Conservation (phyloP, 2,329 filamentous ascomycete genomes). For the Leptosphaerulina australis region DNA sequence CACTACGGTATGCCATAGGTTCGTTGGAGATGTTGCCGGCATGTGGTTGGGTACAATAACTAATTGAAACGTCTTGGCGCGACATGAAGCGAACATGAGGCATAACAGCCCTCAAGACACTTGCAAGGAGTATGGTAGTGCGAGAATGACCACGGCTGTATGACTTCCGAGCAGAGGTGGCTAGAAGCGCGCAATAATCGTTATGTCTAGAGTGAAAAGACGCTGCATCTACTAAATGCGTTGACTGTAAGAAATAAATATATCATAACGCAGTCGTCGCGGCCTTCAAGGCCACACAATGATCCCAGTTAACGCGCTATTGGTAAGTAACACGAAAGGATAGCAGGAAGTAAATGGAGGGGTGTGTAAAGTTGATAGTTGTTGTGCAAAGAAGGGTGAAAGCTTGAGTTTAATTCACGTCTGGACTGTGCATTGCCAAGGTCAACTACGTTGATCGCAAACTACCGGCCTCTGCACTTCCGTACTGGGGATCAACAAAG, state of each 20-base stretch:
- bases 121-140: neutral
- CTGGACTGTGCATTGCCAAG: neutral
- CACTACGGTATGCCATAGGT: neutral
- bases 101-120: slow-evolving; percentile 30
- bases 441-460: neutral
- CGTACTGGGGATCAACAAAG: neutral
- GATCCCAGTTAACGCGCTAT: too few species aligned
- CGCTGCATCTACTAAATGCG: neutral
- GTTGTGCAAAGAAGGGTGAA: neutral
- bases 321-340: too few species aligned
- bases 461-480: neutral
- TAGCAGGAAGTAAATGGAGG: neutral
- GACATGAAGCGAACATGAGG: slow-evolving; percentile 32
- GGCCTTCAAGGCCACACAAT: too few species aligned
- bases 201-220: neutral
- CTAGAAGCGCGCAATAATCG: neutral
- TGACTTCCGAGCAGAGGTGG: neutral
- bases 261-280: neutral
- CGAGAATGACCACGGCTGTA: neutral
- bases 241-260: neutral
- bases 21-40: neutral
- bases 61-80: slow-evolving; percentile 38
- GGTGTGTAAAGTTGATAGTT: neutral
- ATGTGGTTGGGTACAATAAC: slow-evolving; percentile 25
- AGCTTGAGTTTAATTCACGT: neutral